A percentile compares a stretch with the other conserved stretches of the same genome.
These are phyloP conservation scores for Pelargonium myrrhifolium DNA, from an alignment of 441 rosid genomes.

Conservation along the genomic window DNA sequence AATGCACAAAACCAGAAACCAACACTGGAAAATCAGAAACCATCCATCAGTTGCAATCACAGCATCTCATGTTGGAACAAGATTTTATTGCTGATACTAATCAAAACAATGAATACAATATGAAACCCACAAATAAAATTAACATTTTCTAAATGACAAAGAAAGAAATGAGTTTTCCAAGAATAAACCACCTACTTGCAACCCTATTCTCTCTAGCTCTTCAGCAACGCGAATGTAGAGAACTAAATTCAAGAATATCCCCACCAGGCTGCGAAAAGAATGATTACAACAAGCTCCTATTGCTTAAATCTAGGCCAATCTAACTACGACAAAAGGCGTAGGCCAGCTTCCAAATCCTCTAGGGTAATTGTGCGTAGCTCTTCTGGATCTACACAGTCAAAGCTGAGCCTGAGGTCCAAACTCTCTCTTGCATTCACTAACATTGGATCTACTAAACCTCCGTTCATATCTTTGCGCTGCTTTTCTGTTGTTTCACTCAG, in stretches of 20 bases:
- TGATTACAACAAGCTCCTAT: background rate
- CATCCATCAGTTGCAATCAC: background rate
- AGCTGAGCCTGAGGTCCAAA: conserved; percentile 70
- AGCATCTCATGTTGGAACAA: background rate
- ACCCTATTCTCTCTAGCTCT: background rate
- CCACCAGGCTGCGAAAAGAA: background rate
- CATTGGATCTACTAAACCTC: conserved; percentile 76
- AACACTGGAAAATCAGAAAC: too few species aligned
- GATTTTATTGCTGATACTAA: background rate
- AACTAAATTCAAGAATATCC: background rate
- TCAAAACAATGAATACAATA: background rate
- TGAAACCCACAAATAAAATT: background rate
- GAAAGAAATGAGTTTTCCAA: background rate
- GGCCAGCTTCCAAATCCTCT: conserved; percentile 67
- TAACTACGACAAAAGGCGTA: conserved; percentile 35
- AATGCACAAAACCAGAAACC: too few species aligned
- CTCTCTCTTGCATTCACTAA: conserved; percentile 84
- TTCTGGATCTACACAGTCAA: conserved; percentile 45
- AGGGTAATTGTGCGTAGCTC: conserved; percentile 62
- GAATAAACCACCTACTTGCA: background rate
- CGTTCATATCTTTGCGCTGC: conserved; percentile 6
- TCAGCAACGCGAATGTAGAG: background rate
- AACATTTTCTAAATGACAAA: background rate
- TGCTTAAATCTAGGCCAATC: too few species aligned
- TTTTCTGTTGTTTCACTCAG: conserved; percentile 59